Evolutionary conservation across 352 stramenopile species (phyloP), one percentile per base, ranked within the genome.

Genomic region (Phytophthora kernoviae): DNA sequence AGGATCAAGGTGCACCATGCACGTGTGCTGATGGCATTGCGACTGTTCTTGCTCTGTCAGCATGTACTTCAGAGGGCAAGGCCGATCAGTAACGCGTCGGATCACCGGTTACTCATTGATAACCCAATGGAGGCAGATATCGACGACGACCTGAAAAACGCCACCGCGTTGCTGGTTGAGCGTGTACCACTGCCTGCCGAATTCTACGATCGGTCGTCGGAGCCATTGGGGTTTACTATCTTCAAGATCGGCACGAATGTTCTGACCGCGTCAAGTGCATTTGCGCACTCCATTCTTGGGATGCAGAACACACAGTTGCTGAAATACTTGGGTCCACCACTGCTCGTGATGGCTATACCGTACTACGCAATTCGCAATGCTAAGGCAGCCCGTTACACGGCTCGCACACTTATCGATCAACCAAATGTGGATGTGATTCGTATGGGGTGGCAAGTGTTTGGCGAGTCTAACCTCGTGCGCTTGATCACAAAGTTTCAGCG

Each of bases 161-260:
- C 87, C 22, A 94, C 84, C 41, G 76, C 78, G 15, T 54, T 96
- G 44, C 67, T 96, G 17, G 70, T 96, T 9, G 84, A 96, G 46
- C 71, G 83, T 17, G 87, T 96, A 52, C 87, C 87, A 9, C 68
- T 96, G 1, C 87, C 87, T 36, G 69, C 79, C 41, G 87, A 96
- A 67, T 93, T 89, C 65, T 90, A 96, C 43, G 84, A 96, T 52
- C 77, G 79, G 12, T 96, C 87, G 18, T 91, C 80, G 8, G 87
- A 96, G 59, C 84, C 84, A 2, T 65, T 79, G 17, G 87, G 87
- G 0, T 87, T 96, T 52, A 96, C 79, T 11, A 68, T 70, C 15
- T 96, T 96, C 57, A 96, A 96, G 56, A 83, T 90, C 12, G 87
- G 87, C 21, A 90, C 80, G 4, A 91, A 89, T 40, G 83, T 92